These are phyloP conservation scores for Monilinia laxa DNA, from an alignment of 2,329 filamentous ascomycete genomes.

Conservation along the genomic window DNA sequence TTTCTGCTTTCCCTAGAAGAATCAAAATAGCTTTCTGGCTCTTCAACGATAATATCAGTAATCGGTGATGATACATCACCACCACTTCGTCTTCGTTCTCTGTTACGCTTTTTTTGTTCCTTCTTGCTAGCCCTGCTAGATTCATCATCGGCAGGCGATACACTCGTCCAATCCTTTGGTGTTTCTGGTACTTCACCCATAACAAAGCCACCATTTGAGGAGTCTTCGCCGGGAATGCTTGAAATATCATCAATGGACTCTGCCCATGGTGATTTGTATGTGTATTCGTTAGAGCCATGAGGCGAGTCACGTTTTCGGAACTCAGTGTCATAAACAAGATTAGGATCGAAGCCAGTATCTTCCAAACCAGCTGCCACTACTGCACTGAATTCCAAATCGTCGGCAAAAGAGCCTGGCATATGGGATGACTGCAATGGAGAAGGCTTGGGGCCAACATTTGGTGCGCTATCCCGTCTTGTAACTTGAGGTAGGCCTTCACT, in stretches of 20 bases:
- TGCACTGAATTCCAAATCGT: slow-evolving; percentile 69
- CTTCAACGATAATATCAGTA: slow-evolving; percentile 29
- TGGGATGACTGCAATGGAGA: slow-evolving; percentile 43
- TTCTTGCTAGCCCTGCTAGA: slow-evolving; percentile 42
- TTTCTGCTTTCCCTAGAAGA: slow-evolving; percentile 47
- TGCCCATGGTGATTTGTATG: slow-evolving; percentile 52
- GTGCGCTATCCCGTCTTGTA: slow-evolving; percentile 43
- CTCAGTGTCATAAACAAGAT: slow-evolving; percentile 64
- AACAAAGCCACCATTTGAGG: slow-evolving; percentile 44
- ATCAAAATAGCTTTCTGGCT: slow-evolving; percentile 36
- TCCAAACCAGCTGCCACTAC: slow-evolving; percentile 66
- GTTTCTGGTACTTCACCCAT: slow-evolving; percentile 49
- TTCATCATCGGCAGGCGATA: slow-evolving; percentile 40
- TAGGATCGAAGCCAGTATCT: slow-evolving; percentile 68
- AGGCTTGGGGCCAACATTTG: slow-evolving; percentile 58
- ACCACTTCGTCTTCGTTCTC: slow-evolving; percentile 40
- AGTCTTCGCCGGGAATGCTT: slow-evolving; percentile 23
- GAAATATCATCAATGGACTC: slow-evolving; percentile 50
- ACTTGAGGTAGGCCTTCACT: neutral
- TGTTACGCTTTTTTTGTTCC: slow-evolving; percentile 48
- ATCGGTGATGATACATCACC: slow-evolving; percentile 29
- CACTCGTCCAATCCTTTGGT: slow-evolving; percentile 42
- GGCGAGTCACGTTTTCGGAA: slow-evolving; percentile 65
- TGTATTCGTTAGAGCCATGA: slow-evolving; percentile 53
- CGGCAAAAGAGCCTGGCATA: slow-evolving; percentile 64